A percentile compares a stretch with the other conserved stretches of the same genome.
Evolutionary conservation across 2,329 filamentous ascomycete species (phyloP).

Genomic region (Talaromyces sp.): DNA sequence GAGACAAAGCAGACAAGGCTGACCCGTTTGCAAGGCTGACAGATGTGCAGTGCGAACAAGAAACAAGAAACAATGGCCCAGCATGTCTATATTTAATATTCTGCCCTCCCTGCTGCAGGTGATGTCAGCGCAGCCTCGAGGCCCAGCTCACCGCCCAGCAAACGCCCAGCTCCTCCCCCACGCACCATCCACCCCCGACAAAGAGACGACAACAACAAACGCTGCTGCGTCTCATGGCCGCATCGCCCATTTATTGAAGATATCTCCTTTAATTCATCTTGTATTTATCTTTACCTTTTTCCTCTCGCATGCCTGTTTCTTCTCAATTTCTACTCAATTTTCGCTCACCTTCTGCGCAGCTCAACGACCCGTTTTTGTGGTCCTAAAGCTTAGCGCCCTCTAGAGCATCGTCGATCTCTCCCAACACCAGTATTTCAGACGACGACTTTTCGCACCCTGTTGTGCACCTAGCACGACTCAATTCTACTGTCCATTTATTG

Average conservation of each 20-base stretch:
- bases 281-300: neutral
- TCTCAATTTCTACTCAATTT: neutral
- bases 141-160: neutral
- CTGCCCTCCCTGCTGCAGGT: neutral
- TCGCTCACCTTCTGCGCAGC: neutral
- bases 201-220: neutral
- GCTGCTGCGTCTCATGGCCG: neutral
- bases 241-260: neutral
- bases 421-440: neutral
- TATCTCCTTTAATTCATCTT: neutral
- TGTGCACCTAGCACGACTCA: no score
- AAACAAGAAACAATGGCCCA: neutral
- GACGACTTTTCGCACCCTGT: neutral
- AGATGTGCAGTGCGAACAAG: no score
- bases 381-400: neutral
- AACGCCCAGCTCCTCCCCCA: neutral
- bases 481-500: neutral
- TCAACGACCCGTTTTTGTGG: neutral
- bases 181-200: neutral
- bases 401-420: neutral
- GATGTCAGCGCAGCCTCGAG: neutral
- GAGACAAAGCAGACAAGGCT: neutral
- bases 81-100: neutral
- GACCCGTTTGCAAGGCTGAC: neutral
- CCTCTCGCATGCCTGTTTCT: neutral